These are phyloP conservation scores for Peronosclerospora sorghi DNA, from an alignment of 352 stramenopile genomes.

Conservation along the genomic window DNA sequence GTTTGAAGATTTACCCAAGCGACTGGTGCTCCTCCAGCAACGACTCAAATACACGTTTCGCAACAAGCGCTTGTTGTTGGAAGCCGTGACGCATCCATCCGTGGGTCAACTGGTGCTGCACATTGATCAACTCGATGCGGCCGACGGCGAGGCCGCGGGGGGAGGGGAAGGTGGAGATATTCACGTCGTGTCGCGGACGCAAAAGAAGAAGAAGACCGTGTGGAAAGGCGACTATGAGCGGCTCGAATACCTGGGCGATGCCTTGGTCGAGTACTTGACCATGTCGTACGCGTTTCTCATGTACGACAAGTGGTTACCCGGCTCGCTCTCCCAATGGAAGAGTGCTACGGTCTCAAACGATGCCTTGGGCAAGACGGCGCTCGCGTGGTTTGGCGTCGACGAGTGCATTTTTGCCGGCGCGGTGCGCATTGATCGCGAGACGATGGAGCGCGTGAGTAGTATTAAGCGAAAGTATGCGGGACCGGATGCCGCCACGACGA, in stretches of 20 bases:
- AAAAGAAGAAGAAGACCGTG: conserved; percentile 30
- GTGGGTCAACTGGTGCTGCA: conserved; percentile 50
- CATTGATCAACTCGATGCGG: conserved; percentile 23
- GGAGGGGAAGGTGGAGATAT: conserved; percentile 8
- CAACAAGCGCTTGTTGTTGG: conserved; percentile 64
- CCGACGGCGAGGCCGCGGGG: conserved; percentile 1
- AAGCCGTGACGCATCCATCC: conserved; percentile 71
- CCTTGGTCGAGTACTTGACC: conserved; percentile 84
- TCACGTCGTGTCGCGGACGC: conserved; percentile 12
- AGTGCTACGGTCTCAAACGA: conserved; percentile 81
- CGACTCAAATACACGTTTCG: conserved; percentile 75
- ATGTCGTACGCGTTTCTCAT: conserved; percentile 70
- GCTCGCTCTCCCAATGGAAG: conserved; percentile 75
- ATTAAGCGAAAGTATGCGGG: conserved; percentile 43
- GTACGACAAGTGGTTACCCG: conserved; percentile 65
- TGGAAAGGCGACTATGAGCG: conserved; percentile 85
- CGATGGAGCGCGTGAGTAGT: conserved; percentile 31
- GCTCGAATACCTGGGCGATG: conserved; percentile 82
- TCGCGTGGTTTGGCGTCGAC: conserved; percentile 70
- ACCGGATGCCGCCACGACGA: conserved; percentile 10
- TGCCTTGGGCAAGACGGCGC: conserved; percentile 68
- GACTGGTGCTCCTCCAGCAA: conserved; percentile 53
- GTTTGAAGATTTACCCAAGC: conserved; percentile 43
- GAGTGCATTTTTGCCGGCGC: conserved; percentile 61
- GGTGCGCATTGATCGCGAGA: conserved; percentile 60